These are phyloP conservation scores for Hypoxylon perforatum DNA, from an alignment of 495 filamentous ascomycete genomes.

Conservation along the genomic window DNA sequence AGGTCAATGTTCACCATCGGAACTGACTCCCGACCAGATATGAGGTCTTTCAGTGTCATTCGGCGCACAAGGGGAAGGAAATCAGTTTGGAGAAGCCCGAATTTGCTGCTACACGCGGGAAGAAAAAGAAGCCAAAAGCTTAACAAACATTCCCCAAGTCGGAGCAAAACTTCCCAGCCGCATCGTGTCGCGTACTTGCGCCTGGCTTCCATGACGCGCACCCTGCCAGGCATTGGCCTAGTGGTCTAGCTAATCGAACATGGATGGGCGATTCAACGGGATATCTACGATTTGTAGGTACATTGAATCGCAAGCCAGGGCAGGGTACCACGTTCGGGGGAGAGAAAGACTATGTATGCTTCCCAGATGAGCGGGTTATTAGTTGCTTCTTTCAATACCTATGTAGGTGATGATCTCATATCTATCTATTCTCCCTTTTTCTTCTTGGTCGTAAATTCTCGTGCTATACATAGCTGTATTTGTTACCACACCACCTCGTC, in stretches of 20 bases:
- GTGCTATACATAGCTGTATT: neutral
- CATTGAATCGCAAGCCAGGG: no score
- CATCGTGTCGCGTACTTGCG: conserved; percentile 2
- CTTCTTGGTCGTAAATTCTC: conserved; percentile 15
- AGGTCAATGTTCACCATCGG: conserved; percentile 8
- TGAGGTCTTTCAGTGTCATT: neutral
- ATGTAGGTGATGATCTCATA: conserved; percentile 36
- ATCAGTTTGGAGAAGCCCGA: conserved; percentile 18
- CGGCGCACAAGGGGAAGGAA: neutral
- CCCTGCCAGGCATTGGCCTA: neutral
- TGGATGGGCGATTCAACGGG: neutral
- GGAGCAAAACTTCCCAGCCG: conserved; percentile 31
- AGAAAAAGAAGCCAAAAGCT: neutral
- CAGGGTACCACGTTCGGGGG: no score
- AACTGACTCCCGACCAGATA: neutral
- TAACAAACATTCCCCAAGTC: conserved; percentile 1
- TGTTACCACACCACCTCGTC: neutral
- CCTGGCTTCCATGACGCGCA: conserved; percentile 31
- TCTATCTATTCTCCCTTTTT: conserved; percentile 1
- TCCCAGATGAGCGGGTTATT: neutral
- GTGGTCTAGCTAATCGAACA: neutral
- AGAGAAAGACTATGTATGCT: no score
- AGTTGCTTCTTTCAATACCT: conserved; percentile 20
- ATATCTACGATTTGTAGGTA: neutral
- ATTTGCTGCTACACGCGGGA: neutral